These are phyloP conservation scores for Colletotrichum australisinense DNA, from an alignment of 2,329 filamentous ascomycete species.

Conservation along the genomic window DNA sequence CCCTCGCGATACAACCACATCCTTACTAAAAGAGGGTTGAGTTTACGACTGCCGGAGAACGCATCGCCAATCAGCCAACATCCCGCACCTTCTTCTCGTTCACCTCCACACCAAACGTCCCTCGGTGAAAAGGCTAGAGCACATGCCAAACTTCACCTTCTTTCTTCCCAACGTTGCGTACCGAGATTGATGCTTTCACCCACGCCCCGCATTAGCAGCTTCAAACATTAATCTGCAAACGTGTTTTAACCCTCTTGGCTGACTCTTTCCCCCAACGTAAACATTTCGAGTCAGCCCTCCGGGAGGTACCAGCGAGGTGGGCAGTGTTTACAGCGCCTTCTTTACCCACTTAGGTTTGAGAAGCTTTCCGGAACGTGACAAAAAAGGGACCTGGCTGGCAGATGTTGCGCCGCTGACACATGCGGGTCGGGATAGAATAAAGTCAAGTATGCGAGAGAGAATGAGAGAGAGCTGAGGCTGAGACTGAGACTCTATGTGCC, in stretches of 20 bases:
- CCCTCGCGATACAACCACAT: background rate
- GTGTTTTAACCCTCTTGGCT: background rate
- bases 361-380: background rate
- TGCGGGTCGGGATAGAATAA: background rate
- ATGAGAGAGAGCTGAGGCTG: background rate
- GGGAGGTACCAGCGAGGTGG: background rate
- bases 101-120: background rate
- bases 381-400: background rate
- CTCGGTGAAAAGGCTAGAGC: background rate
- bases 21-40: background rate
- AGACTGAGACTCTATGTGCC: slow-evolving; percentile 16
- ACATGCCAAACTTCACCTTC: slow-evolving; percentile 9
- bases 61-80: slow-evolving; percentile 12
- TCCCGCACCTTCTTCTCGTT: background rate
- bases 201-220: background rate
- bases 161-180: background rate
- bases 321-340: background rate
- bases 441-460: background rate
- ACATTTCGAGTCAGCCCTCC: background rate
- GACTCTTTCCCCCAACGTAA: background rate
- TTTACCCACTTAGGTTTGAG: background rate
- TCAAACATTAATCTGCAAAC: slow-evolving; percentile 4
- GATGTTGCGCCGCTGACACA: background rate
- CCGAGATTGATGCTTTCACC: slow-evolving; percentile 18
- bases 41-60: background rate